Evolutionary conservation across 441 rosid genomes (phyloP).

Genomic region (Theobroma grandiflorum): DNA sequence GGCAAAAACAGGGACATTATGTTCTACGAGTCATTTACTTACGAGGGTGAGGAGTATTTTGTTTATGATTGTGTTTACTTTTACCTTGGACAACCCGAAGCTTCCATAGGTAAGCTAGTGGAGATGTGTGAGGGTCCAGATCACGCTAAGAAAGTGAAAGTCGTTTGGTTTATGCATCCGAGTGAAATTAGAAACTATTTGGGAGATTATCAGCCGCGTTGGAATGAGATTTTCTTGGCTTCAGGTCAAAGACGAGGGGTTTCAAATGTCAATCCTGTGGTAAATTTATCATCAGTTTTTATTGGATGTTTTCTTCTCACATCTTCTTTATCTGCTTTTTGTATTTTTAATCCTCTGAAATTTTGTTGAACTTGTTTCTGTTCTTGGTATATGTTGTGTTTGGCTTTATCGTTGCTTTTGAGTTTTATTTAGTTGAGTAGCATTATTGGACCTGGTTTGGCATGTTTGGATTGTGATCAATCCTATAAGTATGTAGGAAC

Average conservation of each 20-base stretch:
- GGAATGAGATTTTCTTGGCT: slow-evolving; percentile 71
- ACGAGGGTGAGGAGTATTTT: slow-evolving; percentile 46
- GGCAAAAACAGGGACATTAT: slow-evolving; percentile 27
- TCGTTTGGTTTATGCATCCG: slow-evolving; percentile 69
- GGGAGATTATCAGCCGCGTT: slow-evolving; percentile 49
- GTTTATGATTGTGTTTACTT: slow-evolving; percentile 56
- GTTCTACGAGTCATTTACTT: slow-evolving; percentile 54
- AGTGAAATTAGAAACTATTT: slow-evolving; percentile 49
- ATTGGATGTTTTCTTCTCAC: slow-evolving; percentile 1
- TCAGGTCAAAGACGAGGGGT: slow-evolving; percentile 56
- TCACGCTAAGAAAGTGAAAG: slow-evolving; percentile 49
- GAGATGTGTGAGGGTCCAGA: slow-evolving; percentile 51
- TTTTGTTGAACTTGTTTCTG: background rate
- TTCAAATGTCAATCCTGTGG: slow-evolving; percentile 49
- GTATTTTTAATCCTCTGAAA: background rate
- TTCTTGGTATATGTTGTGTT: background rate
- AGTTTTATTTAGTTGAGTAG: background rate
- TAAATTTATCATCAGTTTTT: slow-evolving; percentile 31
- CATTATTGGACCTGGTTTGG: background rate
- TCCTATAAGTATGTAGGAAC: background rate
- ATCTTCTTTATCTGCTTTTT: background rate
- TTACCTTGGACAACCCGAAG: slow-evolving; percentile 34
- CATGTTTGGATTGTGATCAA: background rate
- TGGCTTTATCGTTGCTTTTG: background rate
- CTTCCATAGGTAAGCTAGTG: slow-evolving; percentile 59